Base-by-base conservation (phyloP, 495 filamentous ascomycete species). In the Hyaloscypha bicolor region DNA sequence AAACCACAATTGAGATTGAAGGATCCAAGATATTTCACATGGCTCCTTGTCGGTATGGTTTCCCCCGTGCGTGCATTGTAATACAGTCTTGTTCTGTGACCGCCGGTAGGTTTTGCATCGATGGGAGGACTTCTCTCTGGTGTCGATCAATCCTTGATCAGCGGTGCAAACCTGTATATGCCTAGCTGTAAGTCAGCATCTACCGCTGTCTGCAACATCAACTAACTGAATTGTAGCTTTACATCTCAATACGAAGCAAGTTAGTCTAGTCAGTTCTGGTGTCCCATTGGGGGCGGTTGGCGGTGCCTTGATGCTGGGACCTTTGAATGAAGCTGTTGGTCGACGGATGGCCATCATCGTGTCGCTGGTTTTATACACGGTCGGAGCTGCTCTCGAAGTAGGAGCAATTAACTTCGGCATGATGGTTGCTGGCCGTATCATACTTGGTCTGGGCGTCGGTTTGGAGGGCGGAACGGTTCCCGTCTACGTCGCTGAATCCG, bases 121-220 rank as follows among this genome's bases (percentile, higher is more conserved):
- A 85, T 88, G 82, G 85, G 85, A 64, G 87, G 86, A 71, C 66
- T 89, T 37, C 80, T 89, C 2, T 87, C 85, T 12, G 87, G 86
- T 71, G 76, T 89, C 11, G 87, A 89, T 71, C 86, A 88, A 74
- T 86, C 82, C 32, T 73, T 87, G 35, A 88, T 88, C 71, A 80
- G 76, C 56, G 86, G 86, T 64, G 87, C 87, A 61, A 88, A 88
- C 66, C 75, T 88, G 14, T 85, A 78, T 66, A 77, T 89, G 68
- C 86, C 85, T 14, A 62, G 48, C 5, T 70, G 70, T 72, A 58
- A 68, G 69, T 58, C 19, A 0, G 3, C 22, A 48, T 12, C n/a
- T 30, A 25, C 16, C 1, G 51, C 9, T 1, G 1, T 61, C 3
- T 39, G 2, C n/a, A 55, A n/a, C 25, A 14, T 60, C 12, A 53